Conservation (phyloP, 2,329 filamentous ascomycete species). For the Orbilia javanica region DNA sequence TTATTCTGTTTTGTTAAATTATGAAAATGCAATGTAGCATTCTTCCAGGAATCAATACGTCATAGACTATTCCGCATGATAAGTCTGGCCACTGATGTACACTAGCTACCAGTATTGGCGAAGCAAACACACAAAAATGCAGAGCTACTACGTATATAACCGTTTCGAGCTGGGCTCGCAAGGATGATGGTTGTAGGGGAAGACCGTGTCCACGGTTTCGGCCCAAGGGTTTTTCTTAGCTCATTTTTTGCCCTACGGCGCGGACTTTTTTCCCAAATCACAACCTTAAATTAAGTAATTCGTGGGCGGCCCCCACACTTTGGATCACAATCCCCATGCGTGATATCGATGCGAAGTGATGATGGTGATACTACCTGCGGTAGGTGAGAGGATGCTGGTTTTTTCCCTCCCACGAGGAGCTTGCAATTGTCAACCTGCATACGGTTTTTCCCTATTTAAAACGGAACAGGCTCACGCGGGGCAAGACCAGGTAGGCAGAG, state of each 20-base stretch:
- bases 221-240: neutral
- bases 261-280: conserved; percentile 35
- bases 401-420: conserved; percentile 2
- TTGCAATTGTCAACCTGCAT: conserved; percentile 11
- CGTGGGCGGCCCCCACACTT: conserved; percentile 32
- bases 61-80: neutral
- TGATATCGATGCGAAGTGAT: conserved; percentile 13
- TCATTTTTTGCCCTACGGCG: neutral
- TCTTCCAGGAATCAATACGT: neutral
- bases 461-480: conserved; percentile 29
- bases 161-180: no score
- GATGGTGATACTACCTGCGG: neutral
- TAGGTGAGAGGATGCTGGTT: conserved; percentile 3
- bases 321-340: conserved; percentile 17
- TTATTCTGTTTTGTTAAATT: neutral
- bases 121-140: no score
- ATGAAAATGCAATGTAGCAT: neutral
- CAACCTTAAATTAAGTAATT: conserved; percentile 49
- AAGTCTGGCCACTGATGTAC: neutral
- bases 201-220: conserved; percentile 18
- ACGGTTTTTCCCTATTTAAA: neutral
- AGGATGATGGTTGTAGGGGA: neutral
- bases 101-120: no score
- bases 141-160: no score
- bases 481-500: conserved; percentile 11